These are phyloP conservation scores for Metschnikowia anglica DNA, from an alignment of 805 yeast species.

Conservation along the genomic window DNA sequence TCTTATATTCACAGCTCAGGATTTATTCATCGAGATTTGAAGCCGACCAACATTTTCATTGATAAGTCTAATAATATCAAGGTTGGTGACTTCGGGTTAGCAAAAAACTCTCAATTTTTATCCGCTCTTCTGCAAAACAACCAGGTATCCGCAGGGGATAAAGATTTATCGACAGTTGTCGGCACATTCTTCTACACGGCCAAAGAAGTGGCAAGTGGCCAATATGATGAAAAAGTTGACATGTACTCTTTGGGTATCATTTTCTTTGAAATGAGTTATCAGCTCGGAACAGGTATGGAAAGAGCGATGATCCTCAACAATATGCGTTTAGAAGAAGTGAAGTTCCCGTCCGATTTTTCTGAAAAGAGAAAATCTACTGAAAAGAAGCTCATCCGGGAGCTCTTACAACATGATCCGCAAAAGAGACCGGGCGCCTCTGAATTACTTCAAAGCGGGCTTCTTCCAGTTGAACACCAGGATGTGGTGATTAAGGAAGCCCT, in stretches of 20 bases:
- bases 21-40: constrained; percentile 90
- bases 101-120: constrained; percentile 73
- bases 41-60: constrained; percentile 93
- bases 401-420: constrained; percentile 77
- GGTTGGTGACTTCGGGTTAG: constrained; percentile 96
- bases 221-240: constrained; percentile 92
- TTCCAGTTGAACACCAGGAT: constrained; percentile 90
- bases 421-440: constrained; percentile 78
- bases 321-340: constrained; percentile 56
- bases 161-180: constrained; percentile 85
- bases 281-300: constrained; percentile 91
- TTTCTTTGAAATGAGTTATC: constrained; percentile 90
- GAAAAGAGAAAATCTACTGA: constrained; percentile 54
- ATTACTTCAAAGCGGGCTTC: constrained; percentile 72
- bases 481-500: constrained; percentile 85
- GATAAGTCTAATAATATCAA: constrained; percentile 87
- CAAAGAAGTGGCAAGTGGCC: constrained; percentile 73
- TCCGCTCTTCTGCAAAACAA: constrained; percentile 38
- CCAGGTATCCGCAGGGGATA: constrained; percentile 42
- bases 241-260: constrained; percentile 94
- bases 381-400: constrained; percentile 59
- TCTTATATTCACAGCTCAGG: constrained; percentile 91
- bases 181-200: constrained; percentile 96
- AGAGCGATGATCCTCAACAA: constrained; percentile 70
- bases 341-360: constrained; percentile 71